A percentile compares a stretch with the other conserved stretches of the same genome.
Evolutionary conservation across 495 filamentous ascomycete genomes (phyloP).

Genomic region (Podospora comata): DNA sequence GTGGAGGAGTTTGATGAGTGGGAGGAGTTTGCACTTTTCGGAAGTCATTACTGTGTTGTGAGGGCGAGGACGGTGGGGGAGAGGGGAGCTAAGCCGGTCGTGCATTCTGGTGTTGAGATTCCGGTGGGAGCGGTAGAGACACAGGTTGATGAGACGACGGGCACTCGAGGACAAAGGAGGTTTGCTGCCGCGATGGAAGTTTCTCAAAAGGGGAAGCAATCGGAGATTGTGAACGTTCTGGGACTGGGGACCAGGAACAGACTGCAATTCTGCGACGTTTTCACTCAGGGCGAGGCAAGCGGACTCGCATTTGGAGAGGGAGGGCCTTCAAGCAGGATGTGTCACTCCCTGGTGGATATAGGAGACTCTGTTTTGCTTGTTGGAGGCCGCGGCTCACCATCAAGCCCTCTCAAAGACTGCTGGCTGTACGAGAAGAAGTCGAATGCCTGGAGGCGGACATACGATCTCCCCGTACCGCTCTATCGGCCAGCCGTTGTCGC

Average conservation of each 20-base stretch:
- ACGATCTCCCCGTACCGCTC: conserved; percentile 60
- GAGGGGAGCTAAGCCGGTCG: neutral
- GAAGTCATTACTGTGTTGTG: conserved; percentile 80
- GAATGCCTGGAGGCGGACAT: conserved; percentile 56
- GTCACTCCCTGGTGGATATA: conserved; percentile 68
- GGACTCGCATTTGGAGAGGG: conserved; percentile 29
- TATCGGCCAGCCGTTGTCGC: conserved; percentile 70
- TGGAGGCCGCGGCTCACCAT: conserved; percentile 77
- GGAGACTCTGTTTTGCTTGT: conserved; percentile 57
- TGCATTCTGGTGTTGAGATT: neutral
- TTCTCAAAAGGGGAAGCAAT: conserved; percentile 13
- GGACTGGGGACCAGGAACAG: conserved; percentile 62
- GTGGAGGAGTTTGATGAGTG: conserved; percentile 91
- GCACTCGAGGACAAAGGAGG: conserved; percentile 39
- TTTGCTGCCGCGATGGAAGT: conserved; percentile 40
- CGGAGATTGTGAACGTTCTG: conserved; percentile 45
- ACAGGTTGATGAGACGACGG: conserved; percentile 32
- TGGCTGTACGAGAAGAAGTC: conserved; percentile 59
- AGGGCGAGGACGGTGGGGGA: conserved; percentile 46
- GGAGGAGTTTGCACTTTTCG: conserved; percentile 90
- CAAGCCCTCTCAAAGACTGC: conserved; percentile 62
- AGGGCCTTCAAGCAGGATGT: conserved; percentile 60
- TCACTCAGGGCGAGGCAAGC: conserved; percentile 29
- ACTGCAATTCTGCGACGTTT: conserved; percentile 59
- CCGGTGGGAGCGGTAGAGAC: conserved; percentile 10